Base-by-base conservation (phyloP, 2,329 filamentous ascomycete genomes). In the Tothia fuscella region DNA sequence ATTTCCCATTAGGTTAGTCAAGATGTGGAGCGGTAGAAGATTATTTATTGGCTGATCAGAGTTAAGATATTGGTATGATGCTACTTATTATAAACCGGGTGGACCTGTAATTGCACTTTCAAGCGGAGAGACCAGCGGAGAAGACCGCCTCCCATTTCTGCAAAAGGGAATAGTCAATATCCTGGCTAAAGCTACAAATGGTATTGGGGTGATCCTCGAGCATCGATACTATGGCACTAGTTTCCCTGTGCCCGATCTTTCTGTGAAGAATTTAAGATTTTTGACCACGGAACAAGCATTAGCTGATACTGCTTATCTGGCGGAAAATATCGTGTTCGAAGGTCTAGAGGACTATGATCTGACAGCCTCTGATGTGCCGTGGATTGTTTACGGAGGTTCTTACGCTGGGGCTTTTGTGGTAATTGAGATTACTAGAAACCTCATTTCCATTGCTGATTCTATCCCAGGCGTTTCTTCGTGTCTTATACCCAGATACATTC, bases 1-100 rank as follows among this genome's bases (percentile, higher is more conserved):
- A 2, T 93, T 86, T 58, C 60, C 74, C 17, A 64, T 89, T 36
- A n/a, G n/a, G n/a, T n/a, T n/a, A n/a, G n/a, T n/a, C n/a, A n/a
- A n/a, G n/a, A n/a, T n/a, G n/a, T n/a, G n/a, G n/a, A n/a, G n/a
- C n/a, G n/a, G n/a, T n/a, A n/a, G n/a, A n/a, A n/a, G n/a, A n/a
- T n/a, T n/a, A n/a, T n/a, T n/a, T n/a, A n/a, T n/a, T n/a, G n/a
- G n/a, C n/a, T n/a, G n/a, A n/a, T n/a, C n/a, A n/a, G n/a, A n/a
- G n/a, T n/a, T n/a, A n/a, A 74, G 84, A 9, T 93, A 91, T 64
- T 93, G 80, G 80, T 86, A 89, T 51, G 85, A 93, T 53, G 75
- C 78, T 1, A 72, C 71, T 33, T 71, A 82, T 62, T 93, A 93
- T 62, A 70, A 78, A 55, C 63, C 72, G 0, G 86, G 86, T 10